Percentiles rank a stretch among this genome's conserved stretches.
Evolutionary conservation across 192 early-diverging fungal genomes (phyloP).

Genomic region (Coemansia sp.): DNA sequence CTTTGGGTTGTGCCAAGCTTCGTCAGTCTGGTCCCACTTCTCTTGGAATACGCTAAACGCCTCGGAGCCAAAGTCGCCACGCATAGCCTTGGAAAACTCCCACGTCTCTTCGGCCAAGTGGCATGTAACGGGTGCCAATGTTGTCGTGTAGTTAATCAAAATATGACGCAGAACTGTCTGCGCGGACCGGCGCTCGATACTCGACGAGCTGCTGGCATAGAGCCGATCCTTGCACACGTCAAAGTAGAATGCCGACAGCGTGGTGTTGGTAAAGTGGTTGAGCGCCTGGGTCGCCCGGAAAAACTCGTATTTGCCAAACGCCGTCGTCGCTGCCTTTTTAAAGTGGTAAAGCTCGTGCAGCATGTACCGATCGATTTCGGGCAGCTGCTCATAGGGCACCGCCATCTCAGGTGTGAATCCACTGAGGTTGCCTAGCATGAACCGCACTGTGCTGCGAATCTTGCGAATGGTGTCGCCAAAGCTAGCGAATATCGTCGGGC

Average conservation of each 20-base stretch:
- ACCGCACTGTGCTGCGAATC: slow-evolving; percentile 74
- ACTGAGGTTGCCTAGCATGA: slow-evolving; percentile 77
- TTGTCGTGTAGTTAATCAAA: slow-evolving; percentile 63
- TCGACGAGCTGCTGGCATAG: slow-evolving; percentile 60
- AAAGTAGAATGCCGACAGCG: slow-evolving; percentile 79
- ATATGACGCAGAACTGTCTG: slow-evolving; percentile 70
- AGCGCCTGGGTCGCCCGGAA: slow-evolving; percentile 68
- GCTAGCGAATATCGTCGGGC: slow-evolving; percentile 65
- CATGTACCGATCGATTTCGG: slow-evolving; percentile 53
- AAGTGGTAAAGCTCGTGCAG: slow-evolving; percentile 71
- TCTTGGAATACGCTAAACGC: slow-evolving; percentile 63
- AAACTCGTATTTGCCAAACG: slow-evolving; percentile 67
- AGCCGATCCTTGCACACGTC: slow-evolving; percentile 80
- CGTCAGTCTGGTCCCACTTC: slow-evolving; percentile 60
- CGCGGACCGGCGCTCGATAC: slow-evolving; percentile 61
- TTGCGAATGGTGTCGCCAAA: slow-evolving; percentile 73
- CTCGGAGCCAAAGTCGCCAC: slow-evolving; percentile 43
- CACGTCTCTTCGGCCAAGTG: slow-evolving; percentile 78
- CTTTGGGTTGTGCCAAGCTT: slow-evolving; percentile 30
- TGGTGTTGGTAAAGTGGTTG: slow-evolving; percentile 68
- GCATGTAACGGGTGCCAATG: slow-evolving; percentile 68
- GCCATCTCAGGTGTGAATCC: slow-evolving; percentile 55
- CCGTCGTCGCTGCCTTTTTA: slow-evolving; percentile 57
- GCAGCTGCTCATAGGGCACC: slow-evolving; percentile 61
- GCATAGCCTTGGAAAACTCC: slow-evolving; percentile 61